Evolutionary conservation across 305 asterid genomes (phyloP), one percentile per base, ranked within the genome.

Genomic region (Fraxinus floribunda): DNA sequence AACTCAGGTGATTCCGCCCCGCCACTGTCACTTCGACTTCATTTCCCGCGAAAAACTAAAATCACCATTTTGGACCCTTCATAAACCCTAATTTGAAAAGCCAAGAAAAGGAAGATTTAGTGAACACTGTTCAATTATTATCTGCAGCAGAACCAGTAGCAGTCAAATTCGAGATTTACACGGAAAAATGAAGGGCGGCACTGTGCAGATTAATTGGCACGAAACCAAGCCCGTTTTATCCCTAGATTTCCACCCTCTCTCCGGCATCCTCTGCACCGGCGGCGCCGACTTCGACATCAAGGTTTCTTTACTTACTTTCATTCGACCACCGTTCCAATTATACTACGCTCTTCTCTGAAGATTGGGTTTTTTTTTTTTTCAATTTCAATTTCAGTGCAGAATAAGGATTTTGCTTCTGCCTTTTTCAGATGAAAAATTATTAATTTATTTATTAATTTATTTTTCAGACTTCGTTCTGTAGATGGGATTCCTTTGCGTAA

Each of bases 141-240:
- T 64, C 75, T 60, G 24, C 35, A 8, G 5, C 9, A n/a, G 39
- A 11, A 62, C n/a, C 57, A 13, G 1, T 29, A n/a, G 39, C n/a
- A 66, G 36, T 49, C 4, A 24, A 77, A 70, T 8, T 66, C 18
- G 76, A 72, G 57, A 38, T 26, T 64, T 44, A 26, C 30, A 22
- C 41, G 18, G 7, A 4, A 36, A 78, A 75, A 93, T 96, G 99
- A 94, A 85, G 81, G 99, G 98, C 34, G 98, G 98, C 76, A 91
- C 98, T 1, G 87, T 91, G 60, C 99, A 96, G 91, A 94, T 96
- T 84, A 92, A 93, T 82, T 96, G 99, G 99, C 99, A 96, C 89
- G 97, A 90, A 77, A 87, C 93, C 18, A 93, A 91, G 87, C 98
- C 99, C 70, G 98, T 96, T 20, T 91, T 96, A 83, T 85, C 97